These are phyloP conservation scores for Rhinocladiella mackenziei DNA, from an alignment of 2,329 filamentous ascomycete species.

Conservation along the genomic window DNA sequence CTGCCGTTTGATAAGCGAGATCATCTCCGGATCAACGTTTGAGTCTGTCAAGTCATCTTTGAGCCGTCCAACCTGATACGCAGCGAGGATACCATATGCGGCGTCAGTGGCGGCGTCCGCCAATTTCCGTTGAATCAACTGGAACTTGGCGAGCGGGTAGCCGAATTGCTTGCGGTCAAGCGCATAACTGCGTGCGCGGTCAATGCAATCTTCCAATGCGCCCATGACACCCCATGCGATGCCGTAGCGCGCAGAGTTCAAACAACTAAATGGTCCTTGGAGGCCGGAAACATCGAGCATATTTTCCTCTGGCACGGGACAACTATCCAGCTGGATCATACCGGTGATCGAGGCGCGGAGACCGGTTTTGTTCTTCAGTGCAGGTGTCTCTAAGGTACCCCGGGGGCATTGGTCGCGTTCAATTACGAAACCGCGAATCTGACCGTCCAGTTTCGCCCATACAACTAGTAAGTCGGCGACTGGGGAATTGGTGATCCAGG, in stretches of 20 bases:
- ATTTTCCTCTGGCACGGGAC: conserved; percentile 81
- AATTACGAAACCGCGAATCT: conserved; percentile 88
- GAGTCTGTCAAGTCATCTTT: conserved; percentile 75
- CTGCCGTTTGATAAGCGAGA: conserved; percentile 91
- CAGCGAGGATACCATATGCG: conserved; percentile 80
- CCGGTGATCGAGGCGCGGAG: conserved; percentile 90
- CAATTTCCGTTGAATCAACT: conserved; percentile 96
- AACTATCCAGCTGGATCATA: conserved; percentile 93
- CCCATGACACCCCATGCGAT: conserved; percentile 93
- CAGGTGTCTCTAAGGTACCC: conserved; percentile 83
- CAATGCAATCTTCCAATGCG: conserved; percentile 85
- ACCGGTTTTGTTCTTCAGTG: conserved; percentile 92
- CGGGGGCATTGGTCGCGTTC: conserved; percentile 79
- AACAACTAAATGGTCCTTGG: conserved; percentile 81
- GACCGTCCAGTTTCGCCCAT: conserved; percentile 91
- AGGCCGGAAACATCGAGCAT: conserved; percentile 94
- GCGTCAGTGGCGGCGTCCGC: conserved; percentile 88
- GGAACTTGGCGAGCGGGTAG: conserved; percentile 91
- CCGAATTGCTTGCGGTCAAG: conserved; percentile 91
- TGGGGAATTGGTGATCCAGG: conserved; percentile 95
- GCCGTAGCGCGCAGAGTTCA: conserved; percentile 89
- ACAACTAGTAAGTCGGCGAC: conserved; percentile 81
- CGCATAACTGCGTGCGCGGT: conserved; percentile 74
- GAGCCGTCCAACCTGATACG: conserved; percentile 81
- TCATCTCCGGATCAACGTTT: conserved; percentile 80